These are phyloP conservation scores for Penicillium expansum DNA, from an alignment of 2,329 filamentous ascomycete species.

Conservation along the genomic window DNA sequence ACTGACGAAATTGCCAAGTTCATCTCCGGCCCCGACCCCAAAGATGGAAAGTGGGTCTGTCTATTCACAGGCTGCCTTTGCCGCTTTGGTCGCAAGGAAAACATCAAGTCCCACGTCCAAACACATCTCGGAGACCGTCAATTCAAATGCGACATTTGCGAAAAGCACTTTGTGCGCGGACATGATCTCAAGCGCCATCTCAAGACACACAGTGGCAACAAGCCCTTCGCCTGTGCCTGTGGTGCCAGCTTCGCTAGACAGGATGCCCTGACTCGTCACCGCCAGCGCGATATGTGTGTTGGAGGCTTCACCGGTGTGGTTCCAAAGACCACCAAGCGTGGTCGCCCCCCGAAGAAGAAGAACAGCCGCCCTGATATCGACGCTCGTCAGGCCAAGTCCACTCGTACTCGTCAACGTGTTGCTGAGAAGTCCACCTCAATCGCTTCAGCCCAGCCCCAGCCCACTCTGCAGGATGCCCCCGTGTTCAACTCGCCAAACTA, in stretches of 20 bases:
- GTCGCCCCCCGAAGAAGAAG: conserved; percentile 60
- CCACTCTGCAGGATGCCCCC: conserved; percentile 33
- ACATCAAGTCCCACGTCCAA: conserved; percentile 97
- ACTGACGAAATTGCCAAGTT: conserved; percentile 76
- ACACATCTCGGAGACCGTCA: conserved; percentile 96
- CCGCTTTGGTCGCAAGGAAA: conserved; percentile 93
- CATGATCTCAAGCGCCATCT: conserved; percentile 96
- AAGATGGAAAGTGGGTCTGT: conserved; percentile 77
- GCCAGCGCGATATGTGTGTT: conserved; percentile 93
- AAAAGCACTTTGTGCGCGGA: conserved; percentile 94
- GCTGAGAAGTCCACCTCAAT: conserved; percentile 37
- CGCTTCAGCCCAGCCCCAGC: conserved; percentile 19
- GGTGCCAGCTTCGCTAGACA: conserved; percentile 93
- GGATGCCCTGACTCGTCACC: conserved; percentile 89
- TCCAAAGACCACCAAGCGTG: conserved; percentile 65
- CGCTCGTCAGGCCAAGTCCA: conserved; percentile 56
- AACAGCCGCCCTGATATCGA: conserved; percentile 61
- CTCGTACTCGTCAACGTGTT: conserved; percentile 49
- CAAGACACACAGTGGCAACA: conserved; percentile 95
- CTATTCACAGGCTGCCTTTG: conserved; percentile 77
- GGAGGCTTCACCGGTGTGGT: conserved; percentile 84
- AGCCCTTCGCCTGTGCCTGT: conserved; percentile 91
- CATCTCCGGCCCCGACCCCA: conserved; percentile 68
- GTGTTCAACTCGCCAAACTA: conserved; percentile 43
- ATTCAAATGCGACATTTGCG: conserved; percentile 88